Conservation (phyloP, 192 early-diverging fungal genomes). For the Backusella westeae region DNA sequence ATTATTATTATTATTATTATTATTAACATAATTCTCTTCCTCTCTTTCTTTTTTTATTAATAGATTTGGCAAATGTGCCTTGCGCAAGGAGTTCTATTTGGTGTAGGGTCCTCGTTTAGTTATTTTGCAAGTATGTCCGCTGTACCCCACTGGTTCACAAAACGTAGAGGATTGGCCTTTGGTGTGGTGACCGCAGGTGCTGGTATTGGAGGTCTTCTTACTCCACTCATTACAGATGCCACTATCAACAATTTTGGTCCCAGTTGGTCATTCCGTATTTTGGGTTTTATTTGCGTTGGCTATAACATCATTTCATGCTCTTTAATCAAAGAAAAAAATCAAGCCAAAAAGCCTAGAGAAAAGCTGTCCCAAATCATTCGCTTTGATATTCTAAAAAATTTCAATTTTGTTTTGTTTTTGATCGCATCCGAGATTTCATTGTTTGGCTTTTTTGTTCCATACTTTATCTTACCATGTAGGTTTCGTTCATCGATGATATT, state of each 20-base stretch:
- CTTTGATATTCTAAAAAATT: constrained; percentile 14
- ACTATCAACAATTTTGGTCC: constrained; percentile 53
- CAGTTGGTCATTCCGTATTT: constrained; percentile 41
- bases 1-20: too few species aligned
- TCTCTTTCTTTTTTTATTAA: neutral
- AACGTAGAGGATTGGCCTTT: constrained; percentile 52
- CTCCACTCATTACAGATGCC: constrained; percentile 52
- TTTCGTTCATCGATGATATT: neutral
- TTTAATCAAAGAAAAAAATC: constrained; percentile 11
- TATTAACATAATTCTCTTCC: neutral
- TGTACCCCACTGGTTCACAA: constrained; percentile 57
- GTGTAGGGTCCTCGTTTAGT: constrained; percentile 37
- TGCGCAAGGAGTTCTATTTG: constrained; percentile 57
- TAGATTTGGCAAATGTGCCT: constrained; percentile 59
- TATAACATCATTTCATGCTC: neutral
- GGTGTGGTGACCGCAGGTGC: constrained; percentile 58
- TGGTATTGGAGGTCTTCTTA: constrained; percentile 68
- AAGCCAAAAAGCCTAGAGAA: neutral
- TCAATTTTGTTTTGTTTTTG: constrained; percentile 20
- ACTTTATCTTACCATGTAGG: constrained; percentile 28
- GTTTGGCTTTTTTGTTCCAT: constrained; percentile 29
- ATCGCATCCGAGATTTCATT: constrained; percentile 15
- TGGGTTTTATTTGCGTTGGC: constrained; percentile 22
- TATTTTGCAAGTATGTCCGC: constrained; percentile 30
- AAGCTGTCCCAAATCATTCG: constrained; percentile 18